Percentiles rank a stretch among this genome's conserved stretches.
Evolutionary conservation across 2,329 filamentous ascomycete species (phyloP).

Genomic region (Metarhizium robertsii): DNA sequence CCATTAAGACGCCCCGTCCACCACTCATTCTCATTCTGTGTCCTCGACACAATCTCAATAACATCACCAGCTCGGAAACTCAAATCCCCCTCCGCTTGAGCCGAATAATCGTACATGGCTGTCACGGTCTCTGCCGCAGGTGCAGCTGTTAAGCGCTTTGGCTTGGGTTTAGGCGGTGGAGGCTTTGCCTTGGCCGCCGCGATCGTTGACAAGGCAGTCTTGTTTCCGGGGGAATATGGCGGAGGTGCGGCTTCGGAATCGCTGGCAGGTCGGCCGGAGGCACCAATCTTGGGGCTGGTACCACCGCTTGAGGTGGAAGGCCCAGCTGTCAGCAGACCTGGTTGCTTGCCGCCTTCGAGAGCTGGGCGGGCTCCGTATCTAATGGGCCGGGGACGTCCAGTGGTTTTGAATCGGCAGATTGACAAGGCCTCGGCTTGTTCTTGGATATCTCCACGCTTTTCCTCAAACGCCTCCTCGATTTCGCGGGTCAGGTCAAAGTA

Average conservation of each 20-base stretch:
- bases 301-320: constrained; percentile 7
- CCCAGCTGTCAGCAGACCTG: constrained; percentile 43
- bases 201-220: constrained; percentile 32
- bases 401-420: constrained; percentile 88
- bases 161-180: constrained; percentile 70
- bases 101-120: constrained; percentile 91
- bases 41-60: constrained; percentile 79
- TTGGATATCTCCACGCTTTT: constrained; percentile 82
- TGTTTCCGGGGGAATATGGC: constrained; percentile 52
- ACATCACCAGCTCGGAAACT: constrained; percentile 82
- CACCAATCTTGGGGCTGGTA: constrained; percentile 20
- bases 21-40: constrained; percentile 94
- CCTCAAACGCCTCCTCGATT: constrained; percentile 82
- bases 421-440: constrained; percentile 73
- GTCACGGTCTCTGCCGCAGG: constrained; percentile 70
- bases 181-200: constrained; percentile 56
- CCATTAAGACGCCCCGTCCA: constrained; percentile 79
- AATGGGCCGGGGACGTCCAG: constrained; percentile 55
- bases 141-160: constrained; percentile 57
- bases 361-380: constrained; percentile 50
- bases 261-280: constrained; percentile 24
- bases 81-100: constrained; percentile 87
- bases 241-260: constrained; percentile 53
- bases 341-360: constrained; percentile 37
- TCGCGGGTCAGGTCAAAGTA: constrained; percentile 92